Percentiles rank a stretch among this genome's conserved stretches.
Conservation (phyloP, 2,329 filamentous ascomycete genomes). For the Neoarthrinium moseri region DNA sequence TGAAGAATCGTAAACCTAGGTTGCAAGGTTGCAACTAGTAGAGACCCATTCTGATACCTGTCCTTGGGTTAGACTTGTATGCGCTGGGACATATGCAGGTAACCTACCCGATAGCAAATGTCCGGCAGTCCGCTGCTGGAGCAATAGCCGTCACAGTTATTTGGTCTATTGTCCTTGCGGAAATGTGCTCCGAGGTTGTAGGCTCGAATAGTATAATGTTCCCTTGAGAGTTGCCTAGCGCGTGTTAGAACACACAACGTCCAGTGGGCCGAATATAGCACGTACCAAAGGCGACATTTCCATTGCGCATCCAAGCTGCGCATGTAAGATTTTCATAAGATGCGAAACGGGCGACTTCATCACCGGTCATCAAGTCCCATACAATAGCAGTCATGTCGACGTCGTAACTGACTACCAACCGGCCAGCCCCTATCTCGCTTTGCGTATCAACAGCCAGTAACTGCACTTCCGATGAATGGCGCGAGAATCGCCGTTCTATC, state of each 20-base stretch:
- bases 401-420: constrained; percentile 92
- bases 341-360: constrained; percentile 87
- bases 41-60: constrained; percentile 93
- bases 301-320: constrained; percentile 94
- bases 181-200: constrained; percentile 87
- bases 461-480: constrained; percentile 79
- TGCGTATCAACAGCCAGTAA: constrained; percentile 88
- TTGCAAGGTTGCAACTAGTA: constrained; percentile 84
- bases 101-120: constrained; percentile 88
- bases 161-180: constrained; percentile 82
- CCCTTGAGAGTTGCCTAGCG: constrained; percentile 81
- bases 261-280: constrained; percentile 5
- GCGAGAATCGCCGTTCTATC: constrained; percentile 81
- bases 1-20: constrained; percentile 93
- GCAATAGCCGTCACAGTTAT: constrained; percentile 94
- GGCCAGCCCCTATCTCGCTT: constrained; percentile 80
- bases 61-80: background rate
- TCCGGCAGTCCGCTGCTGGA: constrained; percentile 84
- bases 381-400: constrained; percentile 88
- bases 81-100: background rate
- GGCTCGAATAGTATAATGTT: constrained; percentile 95
- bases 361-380: constrained; percentile 92
- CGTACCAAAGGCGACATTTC: constrained; percentile 94
- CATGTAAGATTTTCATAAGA: constrained; percentile 85
- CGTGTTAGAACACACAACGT: constrained; percentile 21